Percentiles rank a stretch among this genome's conserved stretches.
phyloP scores from a whole-genome alignment of 108 stramenopile genomes.

The Nitzschia sp. region DNA sequence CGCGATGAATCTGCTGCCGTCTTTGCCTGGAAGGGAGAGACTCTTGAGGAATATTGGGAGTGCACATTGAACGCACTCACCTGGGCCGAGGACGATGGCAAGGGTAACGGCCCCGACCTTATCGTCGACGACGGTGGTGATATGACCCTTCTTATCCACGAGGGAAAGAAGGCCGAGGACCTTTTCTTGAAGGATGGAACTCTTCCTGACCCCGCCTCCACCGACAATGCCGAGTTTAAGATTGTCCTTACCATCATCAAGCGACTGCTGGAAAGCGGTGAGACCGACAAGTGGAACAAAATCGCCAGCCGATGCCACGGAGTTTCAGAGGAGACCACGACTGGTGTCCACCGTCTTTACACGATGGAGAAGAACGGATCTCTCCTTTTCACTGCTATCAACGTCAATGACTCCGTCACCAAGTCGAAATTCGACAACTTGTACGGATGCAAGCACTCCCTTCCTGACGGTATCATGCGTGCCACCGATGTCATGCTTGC shows the following conservation, averaged over 20 bases:
- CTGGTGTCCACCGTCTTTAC: constrained; percentile 99
- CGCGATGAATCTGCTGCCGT: constrained; percentile 97
- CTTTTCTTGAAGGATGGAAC: constrained; percentile 95
- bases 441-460: constrained; percentile 99
- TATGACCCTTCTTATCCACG: constrained; percentile 99
- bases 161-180: constrained; percentile 99
- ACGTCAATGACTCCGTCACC: constrained; percentile 99
- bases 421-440: constrained; percentile 99
- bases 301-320: constrained; percentile 94
- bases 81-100: constrained; percentile 97
- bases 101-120: constrained; percentile 97
- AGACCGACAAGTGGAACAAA: constrained; percentile 98
- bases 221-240: constrained; percentile 99
- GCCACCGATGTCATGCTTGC: constrained; percentile 99
- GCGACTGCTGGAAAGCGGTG: constrained; percentile 92
- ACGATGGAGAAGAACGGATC: constrained; percentile 97
- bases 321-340: constrained; percentile 99
- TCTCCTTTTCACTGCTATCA: constrained; percentile 99
- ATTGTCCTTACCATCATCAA: constrained; percentile 97
- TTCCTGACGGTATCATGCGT: constrained; percentile 99
- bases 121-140: constrained; percentile 99
- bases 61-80: constrained; percentile 97
- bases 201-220: constrained; percentile 95
- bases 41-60: constrained; percentile 99
- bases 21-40: constrained; percentile 99